Conservation (phyloP, 1,284 basidiomycete species). For the Tilletia indica region DNA sequence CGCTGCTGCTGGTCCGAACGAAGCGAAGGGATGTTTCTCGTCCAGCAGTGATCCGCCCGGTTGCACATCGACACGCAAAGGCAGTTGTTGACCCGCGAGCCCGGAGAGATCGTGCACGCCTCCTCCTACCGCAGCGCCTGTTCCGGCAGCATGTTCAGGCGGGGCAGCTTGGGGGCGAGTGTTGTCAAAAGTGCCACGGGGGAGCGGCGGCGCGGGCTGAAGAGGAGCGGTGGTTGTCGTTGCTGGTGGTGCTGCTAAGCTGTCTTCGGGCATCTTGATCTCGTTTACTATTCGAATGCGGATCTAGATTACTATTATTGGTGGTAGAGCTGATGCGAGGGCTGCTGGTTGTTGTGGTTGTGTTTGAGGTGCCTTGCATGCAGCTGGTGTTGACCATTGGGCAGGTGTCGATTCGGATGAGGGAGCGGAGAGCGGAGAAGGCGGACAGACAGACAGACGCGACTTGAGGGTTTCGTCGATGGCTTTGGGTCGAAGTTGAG, state of each 20-base stretch:
- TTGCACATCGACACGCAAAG: too few relatives aligned
- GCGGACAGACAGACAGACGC: background rate
- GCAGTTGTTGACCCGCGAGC: too few relatives aligned
- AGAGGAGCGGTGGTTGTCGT: background rate
- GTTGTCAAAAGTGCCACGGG: conserved; percentile 14
- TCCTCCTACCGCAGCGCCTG: too few relatives aligned
- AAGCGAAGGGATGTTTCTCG: too few relatives aligned
- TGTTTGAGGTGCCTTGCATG: background rate
- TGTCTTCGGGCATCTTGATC: background rate
- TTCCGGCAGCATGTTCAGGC: background rate
- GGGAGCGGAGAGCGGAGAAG: background rate
- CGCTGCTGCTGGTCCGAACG: too few relatives aligned
- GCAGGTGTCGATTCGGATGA: background rate
- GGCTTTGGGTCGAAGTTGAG: too few relatives aligned
- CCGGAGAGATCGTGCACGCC: too few relatives aligned
- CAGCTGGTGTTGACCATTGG: conserved; percentile 5
- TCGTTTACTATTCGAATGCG: background rate
- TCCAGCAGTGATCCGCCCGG: too few relatives aligned
- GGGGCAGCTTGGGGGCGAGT: background rate
- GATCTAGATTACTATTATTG: background rate
- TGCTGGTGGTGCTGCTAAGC: background rate
- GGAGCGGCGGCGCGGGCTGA: conserved; percentile 6
- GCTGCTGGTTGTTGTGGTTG: background rate
- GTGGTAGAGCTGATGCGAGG: background rate
- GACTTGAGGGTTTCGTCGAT: too few relatives aligned